Conservation (phyloP, 129 eudicot genomes). For the Flaveria sonorensis region DNA sequence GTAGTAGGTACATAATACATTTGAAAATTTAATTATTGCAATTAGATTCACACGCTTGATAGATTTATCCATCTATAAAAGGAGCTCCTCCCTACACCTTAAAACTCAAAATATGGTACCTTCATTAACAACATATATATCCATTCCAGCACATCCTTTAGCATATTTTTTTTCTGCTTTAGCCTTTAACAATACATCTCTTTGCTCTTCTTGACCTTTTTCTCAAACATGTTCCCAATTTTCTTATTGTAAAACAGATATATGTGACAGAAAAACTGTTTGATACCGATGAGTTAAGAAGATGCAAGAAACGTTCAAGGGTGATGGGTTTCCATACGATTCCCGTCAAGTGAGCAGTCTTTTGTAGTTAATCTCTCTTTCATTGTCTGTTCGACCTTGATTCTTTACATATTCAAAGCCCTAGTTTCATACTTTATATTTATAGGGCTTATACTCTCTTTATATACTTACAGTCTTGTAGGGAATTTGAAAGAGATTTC, state of each 20-base stretch:
- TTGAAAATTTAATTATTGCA: background rate
- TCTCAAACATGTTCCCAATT: background rate
- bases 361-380: slow-evolving; percentile 38
- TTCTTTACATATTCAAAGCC: slow-evolving; percentile 12
- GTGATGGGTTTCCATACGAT: slow-evolving; percentile 45
- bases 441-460: too few relatives aligned
- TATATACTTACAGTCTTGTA: too few relatives aligned
- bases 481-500: too few relatives aligned
- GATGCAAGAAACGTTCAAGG: background rate
- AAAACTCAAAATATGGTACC: slow-evolving; percentile 17
- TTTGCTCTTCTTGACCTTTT: background rate
- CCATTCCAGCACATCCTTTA: slow-evolving; percentile 14
- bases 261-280: slow-evolving; percentile 1
- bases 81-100: slow-evolving; percentile 15
- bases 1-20: slow-evolving; percentile 37
- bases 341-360: slow-evolving; percentile 48
- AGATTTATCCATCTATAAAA: slow-evolving; percentile 28
- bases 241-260: background rate
- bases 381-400: slow-evolving; percentile 61
- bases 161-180: background rate
- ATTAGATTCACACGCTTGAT: slow-evolving; percentile 25
- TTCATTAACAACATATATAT: background rate
- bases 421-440: background rate
- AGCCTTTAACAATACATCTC: background rate
- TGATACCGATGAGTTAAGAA: background rate